A percentile compares a stretch with the other conserved stretches of the same genome.
phyloP scores from a whole-genome alignment of 2,329 filamentous ascomycete genomes.

The Dichotomopilus funicola region DNA sequence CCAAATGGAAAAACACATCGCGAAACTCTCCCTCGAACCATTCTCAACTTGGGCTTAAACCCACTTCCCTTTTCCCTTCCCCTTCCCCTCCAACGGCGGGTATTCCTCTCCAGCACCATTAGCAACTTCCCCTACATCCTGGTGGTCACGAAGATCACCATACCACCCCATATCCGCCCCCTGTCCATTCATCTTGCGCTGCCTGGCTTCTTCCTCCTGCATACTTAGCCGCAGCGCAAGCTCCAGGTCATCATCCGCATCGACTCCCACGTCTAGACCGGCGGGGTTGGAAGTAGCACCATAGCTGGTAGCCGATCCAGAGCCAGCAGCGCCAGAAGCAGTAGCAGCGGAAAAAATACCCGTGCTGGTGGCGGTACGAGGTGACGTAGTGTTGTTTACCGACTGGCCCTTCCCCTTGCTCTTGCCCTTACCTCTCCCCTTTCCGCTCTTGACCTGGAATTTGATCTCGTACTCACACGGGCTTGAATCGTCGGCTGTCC shows the following conservation, averaged over 20 bases:
- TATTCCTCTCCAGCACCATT: slow-evolving; percentile 25
- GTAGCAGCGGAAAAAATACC: not conserved
- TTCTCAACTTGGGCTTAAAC: not conserved
- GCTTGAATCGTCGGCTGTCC: not conserved
- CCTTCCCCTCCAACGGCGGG: slow-evolving; percentile 28
- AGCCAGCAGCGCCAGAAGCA: not conserved
- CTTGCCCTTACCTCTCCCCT: slow-evolving; percentile 39
- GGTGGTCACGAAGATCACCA: not conserved
- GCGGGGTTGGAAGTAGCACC: not conserved
- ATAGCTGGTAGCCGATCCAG: not conserved
- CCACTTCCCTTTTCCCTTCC: slow-evolving; percentile 32
- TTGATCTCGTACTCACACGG: slow-evolving; percentile 36
- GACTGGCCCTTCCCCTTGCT: slow-evolving; percentile 31
- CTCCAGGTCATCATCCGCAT: slow-evolving; percentile 50
- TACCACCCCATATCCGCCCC: slow-evolving; percentile 17
- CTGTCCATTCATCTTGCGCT: slow-evolving; percentile 12
- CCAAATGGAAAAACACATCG: no score
- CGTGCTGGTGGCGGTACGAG: not conserved
- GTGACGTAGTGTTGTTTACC: slow-evolving; percentile 23
- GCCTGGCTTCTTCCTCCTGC: slow-evolving; percentile 44
- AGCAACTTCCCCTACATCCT: not conserved
- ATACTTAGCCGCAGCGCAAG: slow-evolving; percentile 55
- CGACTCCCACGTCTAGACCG: slow-evolving; percentile 10
- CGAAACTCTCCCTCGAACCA: no score
- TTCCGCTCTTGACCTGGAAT: slow-evolving; percentile 44